These are phyloP conservation scores for Yamadazyma triangularis DNA, from an alignment of 1,139 yeast species.

Conservation along the genomic window DNA sequence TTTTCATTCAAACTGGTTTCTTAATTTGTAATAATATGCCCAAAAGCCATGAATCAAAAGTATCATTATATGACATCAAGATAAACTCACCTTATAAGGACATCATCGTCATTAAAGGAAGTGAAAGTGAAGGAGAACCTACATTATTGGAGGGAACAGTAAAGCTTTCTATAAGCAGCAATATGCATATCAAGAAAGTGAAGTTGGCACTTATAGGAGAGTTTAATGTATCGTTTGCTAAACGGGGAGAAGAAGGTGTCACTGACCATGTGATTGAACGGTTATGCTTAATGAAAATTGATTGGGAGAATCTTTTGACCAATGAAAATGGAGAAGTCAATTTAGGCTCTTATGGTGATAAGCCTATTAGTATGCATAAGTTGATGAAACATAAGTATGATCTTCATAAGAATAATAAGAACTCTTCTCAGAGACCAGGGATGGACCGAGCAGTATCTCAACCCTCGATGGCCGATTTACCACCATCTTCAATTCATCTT, in stretches of 20 bases:
- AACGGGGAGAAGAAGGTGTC: slow-evolving; percentile 27
- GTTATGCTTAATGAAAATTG: slow-evolving; percentile 44
- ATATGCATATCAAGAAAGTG: slow-evolving; percentile 45
- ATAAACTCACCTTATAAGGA: slow-evolving; percentile 52
- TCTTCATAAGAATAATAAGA: not conserved
- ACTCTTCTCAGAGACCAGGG: slow-evolving; percentile 14
- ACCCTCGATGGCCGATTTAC: slow-evolving; percentile 8
- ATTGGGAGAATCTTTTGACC: slow-evolving; percentile 58
- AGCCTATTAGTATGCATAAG: slow-evolving; percentile 15
- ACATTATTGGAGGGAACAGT: slow-evolving; percentile 53
- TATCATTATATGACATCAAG: slow-evolving; percentile 38
- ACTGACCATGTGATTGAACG: slow-evolving; percentile 29
- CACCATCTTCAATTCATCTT: slow-evolving; percentile 14
- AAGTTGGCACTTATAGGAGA: slow-evolving; percentile 48
- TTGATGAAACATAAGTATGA: slow-evolving; percentile 5
- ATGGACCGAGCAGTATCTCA: slow-evolving; percentile 17
- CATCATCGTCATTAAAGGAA: slow-evolving; percentile 50
- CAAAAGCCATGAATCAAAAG: slow-evolving; percentile 35
- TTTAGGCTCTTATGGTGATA: slow-evolving; percentile 42
- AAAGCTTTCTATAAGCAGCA: slow-evolving; percentile 51
- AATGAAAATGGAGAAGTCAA: slow-evolving; percentile 40
- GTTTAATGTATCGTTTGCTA: slow-evolving; percentile 49
- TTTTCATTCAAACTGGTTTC: too few species aligned
- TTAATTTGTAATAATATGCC: too few species aligned
- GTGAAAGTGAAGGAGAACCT: slow-evolving; percentile 54